Evolutionary conservation across 495 filamentous ascomycete species (phyloP), one percentile per base, ranked within the genome.

Genomic region (Rhypophila decipiens): DNA sequence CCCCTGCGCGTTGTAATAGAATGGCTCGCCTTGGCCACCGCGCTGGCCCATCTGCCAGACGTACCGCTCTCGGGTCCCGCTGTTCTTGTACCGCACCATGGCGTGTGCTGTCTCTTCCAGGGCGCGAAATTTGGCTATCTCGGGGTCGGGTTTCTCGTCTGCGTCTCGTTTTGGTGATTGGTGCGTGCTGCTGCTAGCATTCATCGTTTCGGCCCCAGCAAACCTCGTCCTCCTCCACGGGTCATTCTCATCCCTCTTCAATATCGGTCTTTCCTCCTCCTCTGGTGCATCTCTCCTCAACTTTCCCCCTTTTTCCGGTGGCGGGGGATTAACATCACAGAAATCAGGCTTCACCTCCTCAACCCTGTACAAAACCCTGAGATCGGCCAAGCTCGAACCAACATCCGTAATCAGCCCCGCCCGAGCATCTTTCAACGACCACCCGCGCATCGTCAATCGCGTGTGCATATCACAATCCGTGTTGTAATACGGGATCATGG

Each of bases 401-500:
- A 81, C 73, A 50, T 83, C 80, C 20, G 65, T 78, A n/a, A 83
- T 59, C 35, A 70, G 54, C 4, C 77, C 80, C 2, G 66, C 73
- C 58, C 51, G 24, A 48, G 60, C 68, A 36, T 74, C 64, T n/a
- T 60, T 47, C 43, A 74, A 69, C 13, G 59, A 64, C 66, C 73
- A 81, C n/a, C 65, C 61, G 11, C 51, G 55, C 77, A 82, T 79
- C 31, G 51, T 52, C 17, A 83, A 42, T 12, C 79, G 70, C 12
- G 65, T 57, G 50, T 81, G 72, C 70, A 82, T 77, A 42, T 83
- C 79, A 53, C 79, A 83, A 37, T 82, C 77, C 5, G 77, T 79
- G 31, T 63, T 66, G 41, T 82, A 82, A 46, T 79, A 82, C 1
- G 79, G 78, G 15, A 83, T 80, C 52, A 78, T 42, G 0, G 73